Base-by-base conservation (phyloP, 1,284 basidiomycete genomes). In the Malassezia furfur region DNA sequence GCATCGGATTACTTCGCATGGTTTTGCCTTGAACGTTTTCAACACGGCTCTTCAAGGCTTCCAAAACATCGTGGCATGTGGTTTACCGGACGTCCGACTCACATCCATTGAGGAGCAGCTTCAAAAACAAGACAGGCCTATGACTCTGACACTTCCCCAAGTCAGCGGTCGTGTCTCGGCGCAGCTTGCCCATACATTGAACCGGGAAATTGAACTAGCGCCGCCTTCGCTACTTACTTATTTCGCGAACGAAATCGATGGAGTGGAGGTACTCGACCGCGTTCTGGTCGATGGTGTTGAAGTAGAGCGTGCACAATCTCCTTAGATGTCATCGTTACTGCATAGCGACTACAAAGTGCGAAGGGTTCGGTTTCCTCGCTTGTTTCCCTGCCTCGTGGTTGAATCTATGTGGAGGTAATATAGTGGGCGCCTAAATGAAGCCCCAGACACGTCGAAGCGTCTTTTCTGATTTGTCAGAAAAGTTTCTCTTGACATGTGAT, bases 1-100 rank as follows among this genome's bases (percentile, higher is more conserved):
- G 47, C 90, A 96, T 70, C 82, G 93, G 34, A 81, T 99, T 56
- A 91, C 91, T 32, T 87, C 85, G 19, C 94, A 99, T 74, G 94
- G 94, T 0, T 96, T 99, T 75, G 84, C 91, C 2, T 78, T 96
- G 72, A 99, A 99, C 75, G 79, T 96, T 56, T 89, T 88, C 0
- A 76, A 77, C 15, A 84, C 91, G 62, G 88, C 88, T 2, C 57
- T 72, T 38, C 73, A 83, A 15, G 68, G 93, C 86, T 96, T 99
- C 73, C 80, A 85, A 66, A 79, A 82, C 56, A 83, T 98, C 39
- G 83, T 93, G 1, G 93, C 94, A 0, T 99, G 94, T 75, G 94
- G 94, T 1, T 79, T 96, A 50, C 81, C 80, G n/a, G 86, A 87
- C 58, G 88, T 96, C 40, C 81, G 79, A 52, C 88, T 91, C 3